These are phyloP conservation scores for Pogostemon cablin DNA, from an alignment of 257 asterid genomes.

Conservation along the genomic window DNA sequence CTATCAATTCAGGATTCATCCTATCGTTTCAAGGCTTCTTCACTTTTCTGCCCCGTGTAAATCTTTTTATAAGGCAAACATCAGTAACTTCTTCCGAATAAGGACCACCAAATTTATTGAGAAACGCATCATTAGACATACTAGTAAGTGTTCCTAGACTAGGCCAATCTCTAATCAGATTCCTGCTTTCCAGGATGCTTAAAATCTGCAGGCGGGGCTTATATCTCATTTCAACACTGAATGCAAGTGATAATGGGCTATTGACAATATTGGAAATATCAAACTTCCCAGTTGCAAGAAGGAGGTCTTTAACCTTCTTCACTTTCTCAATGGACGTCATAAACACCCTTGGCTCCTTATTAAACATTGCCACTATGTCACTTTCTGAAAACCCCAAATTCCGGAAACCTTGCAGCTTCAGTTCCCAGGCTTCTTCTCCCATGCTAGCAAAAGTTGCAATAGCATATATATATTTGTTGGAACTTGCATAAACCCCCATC, in stretches of 20 bases:
- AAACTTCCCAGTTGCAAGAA: slow-evolving; percentile 35
- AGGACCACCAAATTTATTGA: slow-evolving; percentile 28
- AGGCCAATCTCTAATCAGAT: slow-evolving; percentile 32
- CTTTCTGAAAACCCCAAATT: slow-evolving; percentile 39
- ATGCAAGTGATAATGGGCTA: slow-evolving; percentile 28
- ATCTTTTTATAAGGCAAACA: background rate
- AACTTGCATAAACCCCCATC: slow-evolving; percentile 26
- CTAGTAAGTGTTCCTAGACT: slow-evolving; percentile 11
- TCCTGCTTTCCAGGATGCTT: slow-evolving; percentile 31
- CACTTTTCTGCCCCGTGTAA: background rate
- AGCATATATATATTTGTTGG: slow-evolving; percentile 22
- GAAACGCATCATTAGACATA: slow-evolving; percentile 18
- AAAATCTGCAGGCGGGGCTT: slow-evolving; percentile 36
- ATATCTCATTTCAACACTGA: slow-evolving; percentile 40
- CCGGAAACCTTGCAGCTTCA: slow-evolving; percentile 20
- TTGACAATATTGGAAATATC: slow-evolving; percentile 21
- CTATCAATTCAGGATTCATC: too few relatives aligned
- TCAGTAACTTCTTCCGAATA: background rate
- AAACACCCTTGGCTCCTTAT: slow-evolving; percentile 32
- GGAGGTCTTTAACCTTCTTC: slow-evolving; percentile 26
- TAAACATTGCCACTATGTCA: slow-evolving; percentile 32
- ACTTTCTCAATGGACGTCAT: slow-evolving; percentile 32
- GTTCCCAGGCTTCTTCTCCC: slow-evolving; percentile 10
- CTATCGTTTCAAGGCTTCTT: too few relatives aligned
- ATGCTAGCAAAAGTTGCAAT: slow-evolving; percentile 4